Conservation (phyloP, 345 rosid genomes). For the Euphorbia lathyris region DNA sequence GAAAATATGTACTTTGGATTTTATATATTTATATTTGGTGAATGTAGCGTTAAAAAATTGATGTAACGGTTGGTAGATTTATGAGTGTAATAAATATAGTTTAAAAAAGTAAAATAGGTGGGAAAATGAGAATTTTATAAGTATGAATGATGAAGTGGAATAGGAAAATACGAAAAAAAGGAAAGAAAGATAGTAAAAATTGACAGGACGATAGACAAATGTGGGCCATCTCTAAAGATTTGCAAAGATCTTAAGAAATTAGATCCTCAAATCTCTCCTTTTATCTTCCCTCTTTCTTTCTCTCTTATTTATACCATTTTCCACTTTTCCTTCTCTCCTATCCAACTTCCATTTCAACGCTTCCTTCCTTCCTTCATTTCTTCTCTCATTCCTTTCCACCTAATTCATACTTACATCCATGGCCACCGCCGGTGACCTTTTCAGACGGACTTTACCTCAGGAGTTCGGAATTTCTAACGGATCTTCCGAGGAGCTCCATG, state of each 20-base stretch:
- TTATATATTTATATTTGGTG: too few species aligned
- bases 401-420: background rate
- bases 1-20: too few species aligned
- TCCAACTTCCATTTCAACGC: background rate
- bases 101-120: too few species aligned
- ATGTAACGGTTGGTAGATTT: too few species aligned
- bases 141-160: too few species aligned
- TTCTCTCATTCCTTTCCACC: background rate
- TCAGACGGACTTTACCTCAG: constrained; percentile 13
- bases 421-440: constrained; percentile 42
- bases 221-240: constrained; percentile 38
- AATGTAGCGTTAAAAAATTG: too few species aligned
- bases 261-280: constrained; percentile 42
- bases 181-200: background rate
- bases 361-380: background rate
- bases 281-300: constrained; percentile 8
- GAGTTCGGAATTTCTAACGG: constrained; percentile 15
- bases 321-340: background rate
- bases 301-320: background rate
- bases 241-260: constrained; percentile 42
- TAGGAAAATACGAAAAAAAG: background rate
- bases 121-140: too few species aligned
- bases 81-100: too few species aligned
- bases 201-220: constrained; percentile 33
- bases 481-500: constrained; percentile 62